Base-by-base conservation (phyloP, 345 rosid genomes). In the Erysimum cheiranthoides region DNA sequence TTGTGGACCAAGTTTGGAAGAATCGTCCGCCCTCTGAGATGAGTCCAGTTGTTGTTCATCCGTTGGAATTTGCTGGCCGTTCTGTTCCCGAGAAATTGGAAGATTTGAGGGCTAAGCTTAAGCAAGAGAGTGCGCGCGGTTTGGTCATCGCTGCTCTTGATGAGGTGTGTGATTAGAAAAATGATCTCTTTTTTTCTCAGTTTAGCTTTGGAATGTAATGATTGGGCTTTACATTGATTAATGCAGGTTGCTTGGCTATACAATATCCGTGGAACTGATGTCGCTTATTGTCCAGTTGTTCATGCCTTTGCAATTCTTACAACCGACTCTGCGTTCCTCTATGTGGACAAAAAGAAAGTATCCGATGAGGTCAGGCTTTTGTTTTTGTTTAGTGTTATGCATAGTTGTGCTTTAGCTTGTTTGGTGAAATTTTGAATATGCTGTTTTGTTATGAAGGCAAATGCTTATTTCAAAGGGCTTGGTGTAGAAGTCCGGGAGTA, bases 231-330 rank as follows among this genome's bases (percentile, higher is more conserved):
- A 46, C 4, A 5, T 2, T 9, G 18, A 57, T 53, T 40, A 66
- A 28, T 86, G 80, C 86, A 93, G 98, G 99, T 95, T 85, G 99
- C 99, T 80, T 95, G 99, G 99, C 65, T 92, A 73, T 95, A 85
- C 79, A 95, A 95, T 75, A 85, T 95, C 56, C 96, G 98, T 66
- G 99, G 99, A 75, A 84, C 67, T 66, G 99, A 95, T 80, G 96
- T 95, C 21, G 78, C 96, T 73, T 93, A 87, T 61, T 82, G 88
- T 81, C 99, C 99, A 0, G 97, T 95, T 78, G 98, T 87, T 79
- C 98, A 95, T 80, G 95, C 98, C 5, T 95, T 92, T 81, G 97
- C 98, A 32, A 81, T 95, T 32, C 87, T 95, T 43, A 90, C 96
- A 14, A 65, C 60, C 54, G 76, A 76, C 21, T 84, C 92, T 57